Conservation (phyloP, 2,329 filamentous ascomycete genomes). For the Fusarium fujikuroi region DNA sequence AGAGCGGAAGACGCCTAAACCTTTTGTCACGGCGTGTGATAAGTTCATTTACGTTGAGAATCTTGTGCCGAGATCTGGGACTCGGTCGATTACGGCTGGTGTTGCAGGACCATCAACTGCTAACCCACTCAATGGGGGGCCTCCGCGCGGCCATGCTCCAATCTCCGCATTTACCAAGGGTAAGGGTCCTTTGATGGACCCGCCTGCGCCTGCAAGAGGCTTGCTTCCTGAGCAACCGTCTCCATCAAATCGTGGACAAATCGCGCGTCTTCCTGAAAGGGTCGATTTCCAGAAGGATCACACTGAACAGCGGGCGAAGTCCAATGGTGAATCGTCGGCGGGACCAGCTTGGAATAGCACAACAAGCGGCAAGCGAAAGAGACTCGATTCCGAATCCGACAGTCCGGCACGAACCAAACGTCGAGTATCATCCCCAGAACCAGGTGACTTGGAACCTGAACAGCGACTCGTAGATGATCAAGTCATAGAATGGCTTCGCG, state of each 20-base stretch:
- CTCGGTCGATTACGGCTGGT: background rate
- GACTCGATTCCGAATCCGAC: background rate
- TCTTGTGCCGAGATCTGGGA: background rate
- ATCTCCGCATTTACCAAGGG: fast-evolving
- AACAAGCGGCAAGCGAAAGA: background rate
- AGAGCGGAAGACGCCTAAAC: slow-evolving; percentile 46
- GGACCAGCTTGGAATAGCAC: background rate
- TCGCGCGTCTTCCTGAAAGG: fast-evolving
- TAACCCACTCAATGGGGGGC: fast-evolving
- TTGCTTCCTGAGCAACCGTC: fast-evolving
- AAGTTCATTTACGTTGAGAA: slow-evolving; percentile 48
- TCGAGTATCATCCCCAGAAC: background rate
- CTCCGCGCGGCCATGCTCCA: background rate
- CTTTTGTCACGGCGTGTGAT: slow-evolving; percentile 49
- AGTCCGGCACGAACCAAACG: background rate
- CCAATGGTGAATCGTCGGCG: fast-evolving
- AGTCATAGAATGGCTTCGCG: slow-evolving; percentile 9
- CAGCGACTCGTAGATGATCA: fast-evolving
- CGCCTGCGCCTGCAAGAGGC: background rate
- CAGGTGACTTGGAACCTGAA: fast-evolving
- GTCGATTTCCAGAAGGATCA: background rate
- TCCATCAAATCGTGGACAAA: background rate
- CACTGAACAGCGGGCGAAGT: fast-evolving
- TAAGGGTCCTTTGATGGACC: fast-evolving
- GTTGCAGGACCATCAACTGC: background rate